Base-by-base conservation (phyloP, 805 yeast genomes). In the Spencermartinsiella europaea region DNA sequence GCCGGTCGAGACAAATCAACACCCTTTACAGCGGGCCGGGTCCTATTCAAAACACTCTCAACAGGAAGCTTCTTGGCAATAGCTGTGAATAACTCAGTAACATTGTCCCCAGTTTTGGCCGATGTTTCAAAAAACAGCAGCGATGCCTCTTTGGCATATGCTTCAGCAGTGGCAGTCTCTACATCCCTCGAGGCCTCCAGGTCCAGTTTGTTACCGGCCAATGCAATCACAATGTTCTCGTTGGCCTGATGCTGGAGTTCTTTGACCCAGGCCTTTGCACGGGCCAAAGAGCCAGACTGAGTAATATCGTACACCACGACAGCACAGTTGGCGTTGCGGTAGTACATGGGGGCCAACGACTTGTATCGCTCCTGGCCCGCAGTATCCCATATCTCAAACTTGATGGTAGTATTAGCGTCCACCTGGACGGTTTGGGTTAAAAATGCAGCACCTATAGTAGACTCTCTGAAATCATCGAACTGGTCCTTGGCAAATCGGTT, bases 371-470 rank as follows among this genome's bases (percentile, higher is more conserved):
- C 95, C 62, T 85, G 99, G 21, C 99, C 99, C 0, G 99, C 99
- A 12, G 99, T 91, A 63, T 91, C 99, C 75, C 79, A 74, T 31
- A 74, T 74, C 52, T 74, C 79, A 44, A 65, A 81, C 63, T 62
- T 69, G 48, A 65, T 74, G 34, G 67, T 68, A 33, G 75, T 66
- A 51, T 69, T 61, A 14, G 63, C 55, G 44, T 71, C 76, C 5
- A 79, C 53, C 8, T 71, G 70, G 10, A 85, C 71, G 8, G 84
- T 80, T 62, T 89, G 95, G 15, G 97, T 87, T 34, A 93, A 75
- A 65, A 91, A 93, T 0, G 98, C 99, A 3, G 99, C 99, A n/a
- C 99, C 99, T 46, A 93, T 93, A 1, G 99, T 93, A 37, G 95
- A 85, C 55, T 95, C 87, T 49, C 91, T 77, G 54, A 79, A 77